Percentiles rank a stretch among this genome's conserved stretches.
Evolutionary conservation across 148 eudicot genomes (phyloP).

Genomic region (Simmondsia chinensis): DNA sequence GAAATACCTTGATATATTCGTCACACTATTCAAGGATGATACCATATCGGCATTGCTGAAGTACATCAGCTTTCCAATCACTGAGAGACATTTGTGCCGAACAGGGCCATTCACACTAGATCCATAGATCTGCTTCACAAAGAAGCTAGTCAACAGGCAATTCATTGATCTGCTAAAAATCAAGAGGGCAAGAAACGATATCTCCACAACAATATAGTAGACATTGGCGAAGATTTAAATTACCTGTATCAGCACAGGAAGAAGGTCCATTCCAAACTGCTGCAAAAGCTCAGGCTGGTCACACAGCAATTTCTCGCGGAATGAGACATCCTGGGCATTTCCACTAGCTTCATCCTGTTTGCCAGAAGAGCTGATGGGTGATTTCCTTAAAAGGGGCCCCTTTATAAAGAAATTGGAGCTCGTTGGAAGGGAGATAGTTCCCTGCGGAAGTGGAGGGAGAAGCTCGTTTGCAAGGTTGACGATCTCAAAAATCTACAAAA

Average conservation of each 20-base stretch:
- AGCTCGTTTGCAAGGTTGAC: conserved; percentile 98
- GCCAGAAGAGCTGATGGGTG: conserved; percentile 46
- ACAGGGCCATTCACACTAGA: conserved; percentile 98
- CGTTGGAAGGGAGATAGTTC: conserved; percentile 75
- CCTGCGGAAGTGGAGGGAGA: conserved; percentile 93
- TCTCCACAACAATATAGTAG: too few relatives aligned
- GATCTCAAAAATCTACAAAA: conserved; percentile 82
- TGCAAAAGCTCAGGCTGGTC: conserved; percentile 93
- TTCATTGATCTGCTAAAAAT: background rate
- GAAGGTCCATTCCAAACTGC: conserved; percentile 90
- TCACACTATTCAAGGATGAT: conserved; percentile 48
- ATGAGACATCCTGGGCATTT: conserved; percentile 43
- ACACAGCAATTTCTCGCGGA: conserved; percentile 63
- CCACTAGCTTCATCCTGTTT: conserved; percentile 57
- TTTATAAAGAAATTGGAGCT: conserved; percentile 47
- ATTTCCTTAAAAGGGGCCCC: conserved; percentile 55
- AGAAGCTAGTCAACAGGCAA: conserved; percentile 1
- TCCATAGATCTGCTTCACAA: conserved; percentile 67
- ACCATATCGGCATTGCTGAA: conserved; percentile 89
- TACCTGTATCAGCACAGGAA: conserved; percentile 93
- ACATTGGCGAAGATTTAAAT: too few relatives aligned
- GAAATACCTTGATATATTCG: conserved; percentile 85
- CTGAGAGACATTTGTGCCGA: conserved; percentile 95
- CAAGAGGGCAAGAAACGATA: background rate
- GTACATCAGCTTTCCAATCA: conserved; percentile 90